These are phyloP conservation scores for Stachybotrys chartarum DNA, from an alignment of 2,329 filamentous ascomycete species.

Conservation along the genomic window DNA sequence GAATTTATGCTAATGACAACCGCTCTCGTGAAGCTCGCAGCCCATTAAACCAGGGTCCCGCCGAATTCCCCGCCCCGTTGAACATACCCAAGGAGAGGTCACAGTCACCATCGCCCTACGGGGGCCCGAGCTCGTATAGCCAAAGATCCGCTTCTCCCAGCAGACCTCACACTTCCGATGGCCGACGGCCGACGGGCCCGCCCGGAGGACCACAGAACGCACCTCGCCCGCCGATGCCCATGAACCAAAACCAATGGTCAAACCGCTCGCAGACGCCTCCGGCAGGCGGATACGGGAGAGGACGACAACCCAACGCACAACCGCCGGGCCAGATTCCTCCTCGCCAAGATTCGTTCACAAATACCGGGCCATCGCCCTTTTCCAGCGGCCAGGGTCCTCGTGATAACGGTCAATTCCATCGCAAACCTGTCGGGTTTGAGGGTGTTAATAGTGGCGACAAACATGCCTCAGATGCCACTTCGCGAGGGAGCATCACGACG, in stretches of 20 bases:
- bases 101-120: conserved; percentile 32
- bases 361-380: background rate
- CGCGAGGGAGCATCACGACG: conserved; percentile 21
- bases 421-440: conserved; percentile 16
- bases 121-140: conserved; percentile 21
- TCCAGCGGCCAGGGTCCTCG: conserved; percentile 9
- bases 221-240: background rate
- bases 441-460: conserved; percentile 12
- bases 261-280: conserved; percentile 8
- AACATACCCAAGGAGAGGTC: conserved; percentile 33
- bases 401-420: conserved; percentile 17
- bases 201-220: conserved; percentile 17
- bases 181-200: conserved; percentile 20
- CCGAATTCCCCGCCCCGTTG: conserved; percentile 32
- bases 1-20: conserved; percentile 47
- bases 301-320: conserved; percentile 6
- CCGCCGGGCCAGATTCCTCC: conserved; percentile 7
- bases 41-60: conserved; percentile 24
- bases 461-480: conserved; percentile 14
- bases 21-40: conserved; percentile 47
- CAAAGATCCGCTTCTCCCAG: conserved; percentile 18
- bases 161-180: conserved; percentile 23
- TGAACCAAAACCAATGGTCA: conserved; percentile 8
- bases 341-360: conserved; percentile 2
- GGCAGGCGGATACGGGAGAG: conserved; percentile 8